These are phyloP conservation scores for Reutealis trisperma DNA, from an alignment of 345 rosid genomes.

Conservation along the genomic window DNA sequence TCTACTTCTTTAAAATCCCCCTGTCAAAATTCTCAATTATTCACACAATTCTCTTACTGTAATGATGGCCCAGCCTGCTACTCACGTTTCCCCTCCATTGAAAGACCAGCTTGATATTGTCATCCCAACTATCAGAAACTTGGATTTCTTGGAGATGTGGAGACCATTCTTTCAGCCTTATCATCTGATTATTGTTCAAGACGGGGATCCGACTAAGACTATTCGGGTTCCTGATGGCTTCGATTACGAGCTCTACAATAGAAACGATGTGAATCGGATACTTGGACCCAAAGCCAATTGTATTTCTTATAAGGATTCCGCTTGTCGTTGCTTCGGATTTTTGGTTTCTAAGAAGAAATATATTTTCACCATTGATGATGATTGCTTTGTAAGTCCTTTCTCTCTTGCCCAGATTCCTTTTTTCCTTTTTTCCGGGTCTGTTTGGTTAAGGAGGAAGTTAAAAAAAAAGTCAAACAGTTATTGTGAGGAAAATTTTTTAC, in stretches of 20 bases:
- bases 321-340: slow-evolving; percentile 65
- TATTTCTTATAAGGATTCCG: slow-evolving; percentile 43
- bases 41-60: background rate
- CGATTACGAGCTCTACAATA: slow-evolving; percentile 34
- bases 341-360: slow-evolving; percentile 63
- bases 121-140: slow-evolving; percentile 36
- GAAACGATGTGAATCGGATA: slow-evolving; percentile 34
- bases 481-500: too few species aligned
- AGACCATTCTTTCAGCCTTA: slow-evolving; percentile 41
- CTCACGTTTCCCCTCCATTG: slow-evolving; percentile 7
- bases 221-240: slow-evolving; percentile 40
- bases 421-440: background rate
- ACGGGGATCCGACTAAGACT: slow-evolving; percentile 37
- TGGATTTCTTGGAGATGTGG: slow-evolving; percentile 45
- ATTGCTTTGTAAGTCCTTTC: slow-evolving; percentile 51
- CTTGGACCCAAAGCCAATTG: slow-evolving; percentile 40
- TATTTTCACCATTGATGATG: slow-evolving; percentile 64
- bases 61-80: slow-evolving; percentile 9
- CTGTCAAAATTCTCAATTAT: background rate
- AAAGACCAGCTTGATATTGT: slow-evolving; percentile 40
- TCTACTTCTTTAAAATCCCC: background rate
- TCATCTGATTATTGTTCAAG: slow-evolving; percentile 42
- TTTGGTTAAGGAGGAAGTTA: background rate
- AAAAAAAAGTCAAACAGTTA: background rate
- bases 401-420: background rate